Conservation (phyloP, 2,329 filamentous ascomycete genomes). For the Madurella mycetomatis region DNA sequence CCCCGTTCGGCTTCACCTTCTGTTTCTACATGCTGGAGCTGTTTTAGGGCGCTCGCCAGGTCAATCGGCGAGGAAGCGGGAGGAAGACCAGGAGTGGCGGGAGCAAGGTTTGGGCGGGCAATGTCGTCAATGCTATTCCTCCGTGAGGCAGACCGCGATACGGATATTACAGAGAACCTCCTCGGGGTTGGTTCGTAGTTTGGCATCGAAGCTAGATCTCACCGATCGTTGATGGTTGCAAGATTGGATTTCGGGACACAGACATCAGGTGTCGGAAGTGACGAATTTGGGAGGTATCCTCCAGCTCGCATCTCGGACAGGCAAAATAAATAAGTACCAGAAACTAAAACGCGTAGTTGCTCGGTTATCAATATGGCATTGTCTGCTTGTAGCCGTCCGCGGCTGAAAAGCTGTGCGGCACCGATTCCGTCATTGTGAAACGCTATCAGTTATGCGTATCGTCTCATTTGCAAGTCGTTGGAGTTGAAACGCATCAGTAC, state of each 20-base stretch:
- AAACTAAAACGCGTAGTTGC: neutral
- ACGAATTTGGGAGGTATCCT: too few relatives aligned
- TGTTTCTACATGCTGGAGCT: slow-evolving; percentile 4
- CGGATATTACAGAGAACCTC: slow-evolving; percentile 13
- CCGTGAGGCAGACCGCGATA: slow-evolving; percentile 11
- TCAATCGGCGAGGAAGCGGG: slow-evolving; percentile 2
- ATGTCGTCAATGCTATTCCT: slow-evolving; percentile 17
- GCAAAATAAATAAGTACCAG: neutral
- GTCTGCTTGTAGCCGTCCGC: neutral
- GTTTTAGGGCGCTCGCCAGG: slow-evolving; percentile 5
- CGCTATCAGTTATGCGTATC: neutral
- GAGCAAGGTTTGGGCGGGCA: neutral
- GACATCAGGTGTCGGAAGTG: too few relatives aligned
- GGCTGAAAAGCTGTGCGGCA: neutral
- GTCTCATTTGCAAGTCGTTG: too few relatives aligned
- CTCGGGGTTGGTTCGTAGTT: slow-evolving; percentile 16
- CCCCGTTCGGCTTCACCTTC: slow-evolving; percentile 4
- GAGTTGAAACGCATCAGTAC: neutral
- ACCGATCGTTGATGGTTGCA: too few relatives aligned
- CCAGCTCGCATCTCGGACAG: too few relatives aligned
- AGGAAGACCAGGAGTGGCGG: neutral
- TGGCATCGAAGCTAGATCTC: slow-evolving; percentile 4
- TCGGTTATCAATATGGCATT: neutral
- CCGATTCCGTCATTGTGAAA: neutral
- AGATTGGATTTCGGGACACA: too few relatives aligned